Evolutionary conservation across 1,284 basidiomycete genomes (phyloP).

Genomic region (Ganoderma sinense): DNA sequence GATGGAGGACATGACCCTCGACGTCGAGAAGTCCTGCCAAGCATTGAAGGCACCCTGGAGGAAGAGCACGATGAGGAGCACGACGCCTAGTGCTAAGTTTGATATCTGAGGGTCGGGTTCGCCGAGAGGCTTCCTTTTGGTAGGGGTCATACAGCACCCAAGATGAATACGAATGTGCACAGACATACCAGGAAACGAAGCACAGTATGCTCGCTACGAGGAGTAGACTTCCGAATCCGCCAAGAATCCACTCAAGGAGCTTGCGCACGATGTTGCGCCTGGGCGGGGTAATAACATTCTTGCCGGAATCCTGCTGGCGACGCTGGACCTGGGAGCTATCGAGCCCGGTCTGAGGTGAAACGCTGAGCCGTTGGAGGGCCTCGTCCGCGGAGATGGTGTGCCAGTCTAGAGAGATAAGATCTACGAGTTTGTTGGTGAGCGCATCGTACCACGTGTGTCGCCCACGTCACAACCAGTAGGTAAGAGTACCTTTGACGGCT

Average conservation of each 20-base stretch:
- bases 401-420: slow-evolving; percentile 57
- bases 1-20: slow-evolving; percentile 57
- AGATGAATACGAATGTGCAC: slow-evolving; percentile 16
- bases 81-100: slow-evolving; percentile 54
- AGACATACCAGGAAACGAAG: slow-evolving; percentile 51
- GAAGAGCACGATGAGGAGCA: slow-evolving; percentile 57
- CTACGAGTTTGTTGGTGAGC: slow-evolving; percentile 32
- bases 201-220: slow-evolving; percentile 57
- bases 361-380: slow-evolving; percentile 50
- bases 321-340: slow-evolving; percentile 49
- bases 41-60: slow-evolving; percentile 61
- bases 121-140: slow-evolving; percentile 56
- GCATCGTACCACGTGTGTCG: background rate
- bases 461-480: slow-evolving; percentile 6
- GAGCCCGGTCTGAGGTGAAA: slow-evolving; percentile 49
- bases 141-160: slow-evolving; percentile 15
- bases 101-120: slow-evolving; percentile 49
- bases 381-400: slow-evolving; percentile 50
- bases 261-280: slow-evolving; percentile 52
- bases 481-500: slow-evolving; percentile 31
- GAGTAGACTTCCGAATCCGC: slow-evolving; percentile 64
- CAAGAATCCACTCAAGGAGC: slow-evolving; percentile 55
- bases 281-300: slow-evolving; percentile 54
- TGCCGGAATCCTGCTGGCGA: slow-evolving; percentile 53
- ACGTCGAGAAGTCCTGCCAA: slow-evolving; percentile 55